Conservation (phyloP, 2,329 filamentous ascomycete genomes). For the Aspergillus fischeri region DNA sequence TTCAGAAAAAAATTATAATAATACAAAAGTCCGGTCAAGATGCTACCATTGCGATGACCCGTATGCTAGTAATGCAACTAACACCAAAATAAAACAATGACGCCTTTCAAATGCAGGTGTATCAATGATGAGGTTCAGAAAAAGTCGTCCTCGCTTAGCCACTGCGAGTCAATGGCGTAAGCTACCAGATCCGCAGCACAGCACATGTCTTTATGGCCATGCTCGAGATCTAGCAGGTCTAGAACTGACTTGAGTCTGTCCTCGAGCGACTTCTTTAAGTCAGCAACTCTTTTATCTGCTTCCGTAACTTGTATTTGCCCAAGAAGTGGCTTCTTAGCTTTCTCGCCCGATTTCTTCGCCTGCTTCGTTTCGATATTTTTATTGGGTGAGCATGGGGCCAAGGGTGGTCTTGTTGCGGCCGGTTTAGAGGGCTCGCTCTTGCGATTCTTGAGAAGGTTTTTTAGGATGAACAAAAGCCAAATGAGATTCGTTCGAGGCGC, state of each 20-base stretch:
- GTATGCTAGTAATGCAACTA: not conserved
- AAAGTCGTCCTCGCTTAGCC: slow-evolving; percentile 39
- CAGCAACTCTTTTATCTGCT: slow-evolving; percentile 14
- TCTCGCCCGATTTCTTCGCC: not conserved
- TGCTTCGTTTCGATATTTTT: slow-evolving; percentile 9
- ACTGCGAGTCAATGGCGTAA: slow-evolving; percentile 41
- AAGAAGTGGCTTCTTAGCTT: slow-evolving; percentile 1
- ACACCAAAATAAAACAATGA: not conserved
- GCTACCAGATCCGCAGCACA: slow-evolving; percentile 42
- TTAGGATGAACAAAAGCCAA: slow-evolving; percentile 60
- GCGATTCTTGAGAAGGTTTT: slow-evolving; percentile 48
- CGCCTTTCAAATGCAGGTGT: not conserved
- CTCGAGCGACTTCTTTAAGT: slow-evolving; percentile 28
- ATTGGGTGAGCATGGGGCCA: slow-evolving; percentile 32
- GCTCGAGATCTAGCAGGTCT: slow-evolving; percentile 34
- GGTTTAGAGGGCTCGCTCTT: slow-evolving; percentile 17
- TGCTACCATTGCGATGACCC: not conserved
- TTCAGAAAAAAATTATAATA: not conserved
- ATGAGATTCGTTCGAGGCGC: slow-evolving; percentile 59
- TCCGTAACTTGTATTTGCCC: slow-evolving; percentile 10
- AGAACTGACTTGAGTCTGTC: slow-evolving; percentile 30
- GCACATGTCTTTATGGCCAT: slow-evolving; percentile 39
- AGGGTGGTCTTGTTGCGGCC: slow-evolving; percentile 22
- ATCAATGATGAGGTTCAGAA: slow-evolving; percentile 17
- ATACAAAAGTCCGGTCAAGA: not conserved